Evolutionary conservation across 345 rosid species (phyloP).

Genomic region (Crucihimalaya himalaica): DNA sequence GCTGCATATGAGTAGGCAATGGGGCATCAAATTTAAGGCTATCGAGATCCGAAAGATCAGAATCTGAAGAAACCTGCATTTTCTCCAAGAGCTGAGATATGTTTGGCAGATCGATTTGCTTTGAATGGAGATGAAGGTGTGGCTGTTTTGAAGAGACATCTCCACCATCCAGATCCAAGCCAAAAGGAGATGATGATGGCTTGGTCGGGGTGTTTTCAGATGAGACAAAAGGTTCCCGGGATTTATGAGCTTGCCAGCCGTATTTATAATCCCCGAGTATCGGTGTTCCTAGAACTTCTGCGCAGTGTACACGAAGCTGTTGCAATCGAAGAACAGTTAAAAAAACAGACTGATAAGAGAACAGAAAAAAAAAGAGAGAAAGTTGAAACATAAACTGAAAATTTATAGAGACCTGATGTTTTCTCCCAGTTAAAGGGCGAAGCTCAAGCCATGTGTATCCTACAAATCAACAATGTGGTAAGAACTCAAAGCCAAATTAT

Average conservation of each 20-base stretch:
- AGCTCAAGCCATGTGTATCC: constrained; percentile 92
- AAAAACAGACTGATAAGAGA: neutral
- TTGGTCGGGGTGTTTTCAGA: constrained; percentile 21
- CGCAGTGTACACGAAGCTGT: constrained; percentile 97
- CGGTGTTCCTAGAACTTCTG: constrained; percentile 88
- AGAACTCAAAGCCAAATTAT: neutral
- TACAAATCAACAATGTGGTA: constrained; percentile 38
- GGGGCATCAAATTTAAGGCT: constrained; percentile 70
- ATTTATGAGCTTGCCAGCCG: constrained; percentile 82
- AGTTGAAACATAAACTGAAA: constrained; percentile 4
- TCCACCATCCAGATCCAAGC: constrained; percentile 71
- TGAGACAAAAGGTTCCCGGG: constrained; percentile 33
- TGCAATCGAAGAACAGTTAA: constrained; percentile 20
- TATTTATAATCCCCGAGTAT: constrained; percentile 93
- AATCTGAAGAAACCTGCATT: constrained; percentile 42
- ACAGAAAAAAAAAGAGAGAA: neutral
- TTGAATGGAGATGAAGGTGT: constrained; percentile 87
- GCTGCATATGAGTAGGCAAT: constrained; percentile 82
- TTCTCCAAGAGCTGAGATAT: constrained; percentile 59
- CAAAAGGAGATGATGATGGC: constrained; percentile 52
- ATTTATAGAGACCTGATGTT: constrained; percentile 72
- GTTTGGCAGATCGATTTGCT: constrained; percentile 70
- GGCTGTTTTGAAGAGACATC: constrained; percentile 67
- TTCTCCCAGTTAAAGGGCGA: constrained; percentile 89
- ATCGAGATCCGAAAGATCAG: constrained; percentile 51